Base-by-base conservation (phyloP, 805 yeast species). In the Kluyveromyces siamensis region DNA sequence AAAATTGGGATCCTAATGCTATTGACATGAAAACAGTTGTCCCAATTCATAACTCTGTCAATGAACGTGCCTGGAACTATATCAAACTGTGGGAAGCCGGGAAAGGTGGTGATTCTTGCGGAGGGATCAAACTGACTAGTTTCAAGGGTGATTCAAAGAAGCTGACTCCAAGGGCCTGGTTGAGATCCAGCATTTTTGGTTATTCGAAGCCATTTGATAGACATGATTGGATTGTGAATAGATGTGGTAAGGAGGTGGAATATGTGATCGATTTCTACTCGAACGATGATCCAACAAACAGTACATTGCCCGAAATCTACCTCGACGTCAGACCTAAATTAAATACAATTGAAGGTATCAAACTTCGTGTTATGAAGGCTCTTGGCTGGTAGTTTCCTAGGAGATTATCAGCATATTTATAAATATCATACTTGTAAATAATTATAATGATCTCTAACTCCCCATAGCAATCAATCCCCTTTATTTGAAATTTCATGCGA, bases 291-390 rank as follows among this genome's bases (percentile, higher is more conserved):
- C 54, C 55, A 17, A 39, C 14, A 36, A 43, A 43, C 18, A 42
- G 35, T 10, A 44, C 57, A 2, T 83, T 84, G 6, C 76, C 74
- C 47, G 70, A 71, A 48, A 86, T 93, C 50, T 85, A 75, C 58
- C 65, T 91, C 46, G 99, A 91, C 61, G 98, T 88, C 6, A 77
- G 99, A 58, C 99, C 99, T 3, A 93, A 91, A 62, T 66, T 91
- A 47, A 85, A 90, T 63, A 72, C 81, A 41, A 66, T 79, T 63
- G 96, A 89, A 66, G 99, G 98, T 1, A 61, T 82, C 40, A 82
- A 77, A 62, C 66, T 90, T 71, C 72, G 99, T 55, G 46, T 86
- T 0, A 64, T 67, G 43, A 77, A 76, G 53, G 79, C 87, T n/a
- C 65, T 87, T 30, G 88, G 87, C 5, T 53, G 75, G 14, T 71